A percentile compares a stretch with the other conserved stretches of the same genome.
Conservation (phyloP, 306 rosid genomes). For the Cyclanthera cordifolia region DNA sequence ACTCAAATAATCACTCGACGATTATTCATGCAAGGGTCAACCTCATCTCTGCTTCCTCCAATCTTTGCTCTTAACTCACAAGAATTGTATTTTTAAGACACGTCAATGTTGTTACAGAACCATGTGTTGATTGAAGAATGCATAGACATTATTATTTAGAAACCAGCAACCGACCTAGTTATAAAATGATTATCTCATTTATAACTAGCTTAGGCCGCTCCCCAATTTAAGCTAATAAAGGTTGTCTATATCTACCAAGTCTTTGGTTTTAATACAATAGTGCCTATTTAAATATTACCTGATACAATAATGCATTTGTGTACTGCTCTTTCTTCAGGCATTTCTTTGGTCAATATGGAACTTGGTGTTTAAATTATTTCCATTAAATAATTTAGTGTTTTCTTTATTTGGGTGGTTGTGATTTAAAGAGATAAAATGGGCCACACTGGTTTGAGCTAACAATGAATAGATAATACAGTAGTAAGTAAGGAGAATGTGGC, state of each 20-base stretch:
- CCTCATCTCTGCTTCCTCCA: no score
- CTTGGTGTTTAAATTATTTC: background rate
- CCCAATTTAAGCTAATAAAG: background rate
- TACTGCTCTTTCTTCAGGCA: background rate
- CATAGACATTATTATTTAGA: background rate
- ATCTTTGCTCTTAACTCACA: background rate
- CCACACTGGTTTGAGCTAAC: background rate
- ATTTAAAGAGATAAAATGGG: background rate
- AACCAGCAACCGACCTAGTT: conserved; percentile 2
- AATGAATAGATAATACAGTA: background rate
- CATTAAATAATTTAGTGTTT: background rate
- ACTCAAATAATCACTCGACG: no score
- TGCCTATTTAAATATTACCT: background rate
- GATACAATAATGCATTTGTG: background rate
- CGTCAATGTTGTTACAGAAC: background rate
- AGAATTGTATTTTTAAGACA: background rate
- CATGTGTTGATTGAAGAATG: background rate
- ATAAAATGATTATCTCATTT: background rate
- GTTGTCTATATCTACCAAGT: background rate
- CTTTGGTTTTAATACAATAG: background rate
- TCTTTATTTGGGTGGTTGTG: conserved; percentile 9
- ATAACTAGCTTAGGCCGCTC: background rate
- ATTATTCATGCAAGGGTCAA: no score
- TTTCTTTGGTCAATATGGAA: conserved; percentile 1
- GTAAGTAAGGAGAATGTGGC: background rate